Evolutionary conservation across 495 filamentous ascomycete species (phyloP).

Genomic region (Schizothecium vesticola): DNA sequence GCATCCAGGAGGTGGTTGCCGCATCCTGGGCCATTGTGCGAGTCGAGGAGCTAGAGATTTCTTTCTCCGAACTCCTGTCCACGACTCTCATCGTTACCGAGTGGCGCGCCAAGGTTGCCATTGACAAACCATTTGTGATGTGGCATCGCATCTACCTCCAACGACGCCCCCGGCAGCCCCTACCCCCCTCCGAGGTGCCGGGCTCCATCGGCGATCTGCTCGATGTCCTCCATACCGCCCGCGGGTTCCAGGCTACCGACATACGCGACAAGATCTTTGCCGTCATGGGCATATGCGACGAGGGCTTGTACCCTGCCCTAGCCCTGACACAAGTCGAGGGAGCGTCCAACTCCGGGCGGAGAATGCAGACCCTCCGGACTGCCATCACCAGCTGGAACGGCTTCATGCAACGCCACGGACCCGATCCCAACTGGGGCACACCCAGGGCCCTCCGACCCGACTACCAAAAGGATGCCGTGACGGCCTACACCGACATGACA

Average conservation of each 20-base stretch:
- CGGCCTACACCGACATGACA: background rate
- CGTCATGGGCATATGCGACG: background rate
- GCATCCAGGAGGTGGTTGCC: background rate
- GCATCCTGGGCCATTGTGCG: background rate
- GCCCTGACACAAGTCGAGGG: background rate
- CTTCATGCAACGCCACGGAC: slow-evolving; percentile 2
- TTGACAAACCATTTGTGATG: background rate
- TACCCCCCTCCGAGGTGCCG: background rate
- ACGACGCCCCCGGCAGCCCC: background rate
- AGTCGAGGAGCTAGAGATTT: background rate
- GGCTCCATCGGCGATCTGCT: slow-evolving; percentile 1
- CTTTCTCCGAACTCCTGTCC: slow-evolving; percentile 3
- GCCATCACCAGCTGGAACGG: background rate
- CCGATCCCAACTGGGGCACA: background rate
- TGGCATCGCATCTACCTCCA: slow-evolving; percentile 6
- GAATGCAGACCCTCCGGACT: background rate
- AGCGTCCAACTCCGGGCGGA: background rate
- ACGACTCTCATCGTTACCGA: slow-evolving; percentile 2
- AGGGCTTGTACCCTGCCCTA: background rate
- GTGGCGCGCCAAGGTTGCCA: slow-evolving; percentile 1
- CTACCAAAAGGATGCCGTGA: background rate
- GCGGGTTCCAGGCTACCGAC: slow-evolving; percentile 2
- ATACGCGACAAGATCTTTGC: slow-evolving; percentile 6
- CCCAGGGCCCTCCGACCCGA: background rate
- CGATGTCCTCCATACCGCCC: background rate